A percentile compares a stretch with the other conserved stretches of the same genome.
Evolutionary conservation across 2,329 filamentous ascomycete genomes (phyloP).

Genomic region (Beauveria caledonica): DNA sequence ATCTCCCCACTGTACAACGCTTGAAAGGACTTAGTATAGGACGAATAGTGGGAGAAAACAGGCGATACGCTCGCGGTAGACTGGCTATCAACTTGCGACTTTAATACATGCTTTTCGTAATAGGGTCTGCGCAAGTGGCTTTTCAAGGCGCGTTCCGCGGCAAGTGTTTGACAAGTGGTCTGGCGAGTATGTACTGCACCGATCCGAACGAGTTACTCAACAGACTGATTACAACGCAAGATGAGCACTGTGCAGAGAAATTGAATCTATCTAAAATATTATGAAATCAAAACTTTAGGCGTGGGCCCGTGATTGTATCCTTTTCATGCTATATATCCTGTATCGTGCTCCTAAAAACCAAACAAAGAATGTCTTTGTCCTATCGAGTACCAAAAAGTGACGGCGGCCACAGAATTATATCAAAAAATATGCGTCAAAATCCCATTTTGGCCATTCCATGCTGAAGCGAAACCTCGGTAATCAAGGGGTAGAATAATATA

Average conservation of each 20-base stretch:
- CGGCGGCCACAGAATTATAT: constrained; percentile 1
- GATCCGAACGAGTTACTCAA: neutral
- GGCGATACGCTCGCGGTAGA: no score
- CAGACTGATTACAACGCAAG: no score
- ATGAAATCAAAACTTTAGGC: constrained; percentile 1
- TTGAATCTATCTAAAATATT: neutral
- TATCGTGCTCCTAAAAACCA: constrained; percentile 3
- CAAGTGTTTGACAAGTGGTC: no score
- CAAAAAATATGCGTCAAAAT: neutral
- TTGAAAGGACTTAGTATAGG: neutral
- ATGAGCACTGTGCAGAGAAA: neutral
- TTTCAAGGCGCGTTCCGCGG: no score
- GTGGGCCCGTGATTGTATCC: constrained; percentile 10
- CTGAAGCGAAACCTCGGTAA: neutral
- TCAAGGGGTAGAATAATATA: constrained; percentile 7
- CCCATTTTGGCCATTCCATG: neutral
- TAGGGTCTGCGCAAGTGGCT: no score
- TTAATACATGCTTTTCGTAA: no score
- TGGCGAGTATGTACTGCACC: no score
- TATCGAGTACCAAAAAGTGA: neutral
- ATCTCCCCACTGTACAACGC: no score
- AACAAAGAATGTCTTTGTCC: neutral
- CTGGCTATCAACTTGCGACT: no score
- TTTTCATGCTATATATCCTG: constrained; percentile 8
- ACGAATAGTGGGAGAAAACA: neutral